phyloP scores from a whole-genome alignment of 202 grass and related monocot species.

The Alloteropsis angusta region DNA sequence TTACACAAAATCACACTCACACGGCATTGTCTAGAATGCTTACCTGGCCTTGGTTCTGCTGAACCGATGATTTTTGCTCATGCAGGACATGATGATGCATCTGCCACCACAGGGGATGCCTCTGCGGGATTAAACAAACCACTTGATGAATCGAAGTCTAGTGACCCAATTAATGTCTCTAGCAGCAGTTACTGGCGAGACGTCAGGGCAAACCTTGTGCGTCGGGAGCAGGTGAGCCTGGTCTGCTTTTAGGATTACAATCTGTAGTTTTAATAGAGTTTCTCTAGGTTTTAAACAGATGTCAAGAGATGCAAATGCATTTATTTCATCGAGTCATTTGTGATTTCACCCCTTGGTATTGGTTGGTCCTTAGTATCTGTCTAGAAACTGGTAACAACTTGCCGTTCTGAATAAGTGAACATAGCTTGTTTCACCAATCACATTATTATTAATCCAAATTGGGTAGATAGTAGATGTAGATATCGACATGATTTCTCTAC shows the following conservation, averaged over 20 bases:
- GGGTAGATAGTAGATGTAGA: not conserved
- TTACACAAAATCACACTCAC: not conserved
- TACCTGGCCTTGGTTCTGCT: not conserved
- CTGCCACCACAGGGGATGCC: slow-evolving; percentile 39
- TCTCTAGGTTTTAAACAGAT: not conserved
- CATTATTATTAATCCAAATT: not conserved
- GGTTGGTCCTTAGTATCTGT: not conserved
- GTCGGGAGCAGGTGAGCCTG: slow-evolving; percentile 47
- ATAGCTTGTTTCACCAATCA: not conserved
- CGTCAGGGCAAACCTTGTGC: slow-evolving; percentile 82
- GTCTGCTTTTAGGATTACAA: not conserved
- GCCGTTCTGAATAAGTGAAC: not conserved
- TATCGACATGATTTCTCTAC: not conserved
- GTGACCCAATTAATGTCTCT: slow-evolving; percentile 22
- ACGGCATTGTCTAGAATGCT: not conserved
- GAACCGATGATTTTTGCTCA: slow-evolving; percentile 11
- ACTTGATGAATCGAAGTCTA: slow-evolving; percentile 10
- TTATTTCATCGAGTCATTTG: not conserved
- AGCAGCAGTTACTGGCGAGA: slow-evolving; percentile 70
- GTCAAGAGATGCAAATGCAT: not conserved
- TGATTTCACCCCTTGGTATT: not conserved
- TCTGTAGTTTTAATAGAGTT: not conserved
- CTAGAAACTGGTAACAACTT: not conserved
- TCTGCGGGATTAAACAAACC: slow-evolving; percentile 27
- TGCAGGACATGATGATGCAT: slow-evolving; percentile 64